Base-by-base conservation (phyloP, 2,329 filamentous ascomycete genomes). In the Nakataea oryzae region DNA sequence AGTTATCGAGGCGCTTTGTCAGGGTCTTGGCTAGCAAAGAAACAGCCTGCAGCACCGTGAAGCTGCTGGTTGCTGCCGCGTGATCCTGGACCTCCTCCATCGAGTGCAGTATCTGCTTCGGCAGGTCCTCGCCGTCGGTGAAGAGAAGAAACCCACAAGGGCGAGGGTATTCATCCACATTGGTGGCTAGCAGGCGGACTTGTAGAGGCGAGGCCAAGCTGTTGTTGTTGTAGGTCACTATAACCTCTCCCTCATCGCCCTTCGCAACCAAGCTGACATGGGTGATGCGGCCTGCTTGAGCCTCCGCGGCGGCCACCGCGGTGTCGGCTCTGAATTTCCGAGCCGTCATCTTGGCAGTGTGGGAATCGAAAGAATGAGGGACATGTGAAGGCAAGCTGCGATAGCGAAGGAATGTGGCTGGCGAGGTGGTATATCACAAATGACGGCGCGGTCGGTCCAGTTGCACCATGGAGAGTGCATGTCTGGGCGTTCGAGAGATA, bases 161-260 rank as follows among this genome's bases (percentile, higher is more conserved):
- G 11, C 68, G 66, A 6, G 76, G 77, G 63, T 79, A 79, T 1
- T 70, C 70, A 55, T 72, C 68, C 60, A 75, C 59, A 69, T 74
- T 66, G 65, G 50, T 30, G 17, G 58, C 54, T 21, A 78, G 67
- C 6, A 75, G 70, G 24, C 71, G 75, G 9, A 82, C 70, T 27
- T 73, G 67, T 5, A 81, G 63, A 21, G 70, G 65, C 3, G 60
- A 26, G 1, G 64, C 54, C 3, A 75, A 62, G 9, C 59, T 56
- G 3, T 69, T 57, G 61, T 75, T 70, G 12, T 62, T 65, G 64
- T 77, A 89, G 5, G 73, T 77, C 70, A 93, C 88, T 17, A 80
- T 80, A 62, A 96, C 78, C 62, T 89, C 85, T 60, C 89, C 90
- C 71, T 93, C 88, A 6, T 86, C 84, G 21, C 88, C 88, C 47